Evolutionary conservation across 768 basidiomycete species (phyloP).

Genomic region (Trametes meyenii): DNA sequence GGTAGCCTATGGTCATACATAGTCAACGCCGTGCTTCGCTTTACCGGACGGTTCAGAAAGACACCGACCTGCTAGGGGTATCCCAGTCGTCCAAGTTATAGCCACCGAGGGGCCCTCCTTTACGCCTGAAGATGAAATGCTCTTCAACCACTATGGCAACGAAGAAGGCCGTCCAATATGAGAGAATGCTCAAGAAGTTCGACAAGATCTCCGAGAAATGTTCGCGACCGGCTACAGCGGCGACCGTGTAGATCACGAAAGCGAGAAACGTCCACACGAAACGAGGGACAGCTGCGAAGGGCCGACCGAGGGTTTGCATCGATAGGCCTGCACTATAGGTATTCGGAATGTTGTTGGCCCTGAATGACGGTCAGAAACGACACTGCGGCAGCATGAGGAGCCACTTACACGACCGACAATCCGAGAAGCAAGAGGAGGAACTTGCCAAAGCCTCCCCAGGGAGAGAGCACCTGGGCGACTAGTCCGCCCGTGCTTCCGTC

Average conservation of each 20-base stretch:
- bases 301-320: conserved; percentile 45
- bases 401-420: conserved; percentile 41
- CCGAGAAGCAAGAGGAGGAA: conserved; percentile 51
- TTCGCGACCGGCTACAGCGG: conserved; percentile 49
- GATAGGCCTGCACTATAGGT: conserved; percentile 51
- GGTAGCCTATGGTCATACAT: conserved; percentile 41
- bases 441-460: conserved; percentile 46
- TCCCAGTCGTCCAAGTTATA: conserved; percentile 57
- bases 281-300: conserved; percentile 45
- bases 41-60: background rate
- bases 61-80: conserved; percentile 37
- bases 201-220: conserved; percentile 47
- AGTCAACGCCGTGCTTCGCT: background rate
- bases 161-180: conserved; percentile 57
- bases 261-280: conserved; percentile 41
- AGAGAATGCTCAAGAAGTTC: conserved; percentile 42
- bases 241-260: conserved; percentile 48
- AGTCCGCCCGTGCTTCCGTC: conserved; percentile 49
- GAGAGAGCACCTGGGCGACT: conserved; percentile 42
- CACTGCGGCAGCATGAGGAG: no score
- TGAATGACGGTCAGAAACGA: conserved; percentile 22
- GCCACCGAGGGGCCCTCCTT: conserved; percentile 45
- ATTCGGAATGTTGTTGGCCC: conserved; percentile 51
- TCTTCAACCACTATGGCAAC: conserved; percentile 48
- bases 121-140: conserved; percentile 53